Evolutionary conservation across 306 rosid species (phyloP), one percentile per base, ranked within the genome.

Genomic region (Cicer yamashitae): DNA sequence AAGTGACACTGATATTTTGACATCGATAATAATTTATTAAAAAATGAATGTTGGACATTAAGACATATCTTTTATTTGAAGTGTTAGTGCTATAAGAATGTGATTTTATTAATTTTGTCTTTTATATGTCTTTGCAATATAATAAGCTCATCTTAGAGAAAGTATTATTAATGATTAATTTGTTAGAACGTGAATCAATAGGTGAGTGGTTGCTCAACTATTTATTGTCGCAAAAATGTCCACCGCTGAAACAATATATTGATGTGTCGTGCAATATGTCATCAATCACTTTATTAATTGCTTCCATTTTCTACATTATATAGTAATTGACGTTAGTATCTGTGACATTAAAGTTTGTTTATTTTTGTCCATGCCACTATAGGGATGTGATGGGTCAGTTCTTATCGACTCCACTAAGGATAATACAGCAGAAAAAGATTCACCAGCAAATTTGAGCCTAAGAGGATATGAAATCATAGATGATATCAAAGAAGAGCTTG

Each of bases 311-410:
- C 48, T 14, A 20, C n/a, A 46, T n/a, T 62, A 62, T 63, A 34
- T 13, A 65, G 34, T 8, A 10, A 6, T 65, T 10, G 14, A 43
- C 12, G 9, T 6, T 37, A 63, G 8, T 64, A 17, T 39, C 20
- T 53, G 30, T 34, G 13, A 8, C 10, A 67, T 8, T 17, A 10
- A 13, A 59, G 61, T 12, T 60, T 39, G 34, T 40, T 51, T 77
- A 8, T 54, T 77, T 66, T 44, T 56, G 63, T 41, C 37, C 18
- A 22, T 12, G 14, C 10, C 41, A 60, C 2, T 37, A 7, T 63
- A 94, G 96, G 99, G 98, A 30, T 94, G 99, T 59, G 99, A 92
- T 80, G 99, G 84, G 1, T 94, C 99, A 2, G 56, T 94, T 77
- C 84, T 94, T 14, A 60, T 94, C 5, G 96, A 94, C 57, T 92